Base-by-base conservation (phyloP, 257 asterid genomes). In the Leonotis leonurus region DNA sequence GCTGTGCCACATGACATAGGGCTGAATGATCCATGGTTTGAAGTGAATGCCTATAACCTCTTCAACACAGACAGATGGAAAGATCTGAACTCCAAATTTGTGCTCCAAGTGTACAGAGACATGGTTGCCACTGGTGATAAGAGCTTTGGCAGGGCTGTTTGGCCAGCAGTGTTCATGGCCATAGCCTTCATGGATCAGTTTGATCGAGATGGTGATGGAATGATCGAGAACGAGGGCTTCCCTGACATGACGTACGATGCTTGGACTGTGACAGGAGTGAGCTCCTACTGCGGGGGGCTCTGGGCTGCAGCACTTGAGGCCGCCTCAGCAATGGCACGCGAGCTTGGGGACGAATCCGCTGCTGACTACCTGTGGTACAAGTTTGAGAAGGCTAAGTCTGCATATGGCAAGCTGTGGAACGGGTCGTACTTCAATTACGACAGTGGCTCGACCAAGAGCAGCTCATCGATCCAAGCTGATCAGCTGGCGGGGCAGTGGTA, bases 401-500 rank as follows among this genome's bases (percentile, higher is more conserved):
- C 73, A 2, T 87, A 80, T 36, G 82, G 74, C 5, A 76, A 60
- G 36, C 60, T 87, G 70, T 87, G 95, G 95, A 87, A 84, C 25
- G 95, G 95, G 25, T 83, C 92, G 4, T 87, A 84, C 66, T 87
- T 84, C 66, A 77, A 84, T 58, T 87, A 87, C 26, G 95, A 87
- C 66, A 70, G 68, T 12, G 69, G 88, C 4, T 75, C 72, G 24
- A 55, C 78, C 17, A 68, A 62, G 13, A 70, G 72, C 0, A 78
- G 95, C 66, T 62, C 82, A 8, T 87, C 94, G 1, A 87, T 87
- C 66, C 96, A 87, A 69, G 90, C 96, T 3, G 96, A 87, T 74
- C 96, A 85, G 72, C 66, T 87, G 77, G 96, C 96, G 3, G 96
- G 96, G 20, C 86, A 87, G 64, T 87, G 96, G 96, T 87, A 86